Conservation (phyloP, 768 basidiomycete species). For the Panaeolus cyanescens region DNA sequence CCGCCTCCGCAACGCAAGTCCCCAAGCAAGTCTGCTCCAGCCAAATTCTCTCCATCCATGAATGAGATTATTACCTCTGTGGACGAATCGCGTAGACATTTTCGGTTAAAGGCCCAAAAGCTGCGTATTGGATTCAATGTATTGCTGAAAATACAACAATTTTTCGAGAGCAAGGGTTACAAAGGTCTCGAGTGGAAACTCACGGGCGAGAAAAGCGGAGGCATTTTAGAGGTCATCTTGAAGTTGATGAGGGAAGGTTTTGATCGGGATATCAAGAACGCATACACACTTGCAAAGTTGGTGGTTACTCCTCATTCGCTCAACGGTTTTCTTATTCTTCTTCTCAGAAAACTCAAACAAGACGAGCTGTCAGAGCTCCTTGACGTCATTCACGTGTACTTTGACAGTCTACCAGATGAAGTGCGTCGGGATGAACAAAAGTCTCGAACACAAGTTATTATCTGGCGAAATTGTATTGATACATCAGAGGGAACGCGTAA, state of each 20-base stretch:
- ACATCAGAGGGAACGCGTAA: constrained; percentile 4
- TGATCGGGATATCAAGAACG: constrained; percentile 41
- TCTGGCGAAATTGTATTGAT: constrained; percentile 17
- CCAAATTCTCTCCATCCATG: constrained; percentile 28
- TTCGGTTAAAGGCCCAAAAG: constrained; percentile 12
- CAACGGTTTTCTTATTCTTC: background rate
- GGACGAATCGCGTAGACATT: constrained; percentile 34
- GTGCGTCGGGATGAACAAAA: constrained; percentile 35
- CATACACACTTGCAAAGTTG: constrained; percentile 53
- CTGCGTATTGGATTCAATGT: constrained; percentile 52
- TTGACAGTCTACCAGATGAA: constrained; percentile 16
- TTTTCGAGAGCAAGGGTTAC: constrained; percentile 45
- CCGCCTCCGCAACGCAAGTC: background rate
- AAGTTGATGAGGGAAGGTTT: constrained; percentile 45
- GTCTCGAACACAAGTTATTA: constrained; percentile 20
- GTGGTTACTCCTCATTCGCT: constrained; percentile 13
- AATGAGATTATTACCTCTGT: constrained; percentile 33
- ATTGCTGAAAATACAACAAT: constrained; percentile 42
- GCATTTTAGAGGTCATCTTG: constrained; percentile 43
- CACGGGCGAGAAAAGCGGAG: constrained; percentile 16
- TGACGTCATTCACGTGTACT: constrained; percentile 32
- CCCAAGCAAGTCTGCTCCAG: constrained; percentile 4
- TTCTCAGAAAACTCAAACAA: constrained; percentile 38
- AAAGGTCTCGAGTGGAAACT: constrained; percentile 35
- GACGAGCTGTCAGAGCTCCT: constrained; percentile 38